These are phyloP conservation scores for Breynia disticha DNA, from an alignment of 441 rosid species.

Conservation along the genomic window DNA sequence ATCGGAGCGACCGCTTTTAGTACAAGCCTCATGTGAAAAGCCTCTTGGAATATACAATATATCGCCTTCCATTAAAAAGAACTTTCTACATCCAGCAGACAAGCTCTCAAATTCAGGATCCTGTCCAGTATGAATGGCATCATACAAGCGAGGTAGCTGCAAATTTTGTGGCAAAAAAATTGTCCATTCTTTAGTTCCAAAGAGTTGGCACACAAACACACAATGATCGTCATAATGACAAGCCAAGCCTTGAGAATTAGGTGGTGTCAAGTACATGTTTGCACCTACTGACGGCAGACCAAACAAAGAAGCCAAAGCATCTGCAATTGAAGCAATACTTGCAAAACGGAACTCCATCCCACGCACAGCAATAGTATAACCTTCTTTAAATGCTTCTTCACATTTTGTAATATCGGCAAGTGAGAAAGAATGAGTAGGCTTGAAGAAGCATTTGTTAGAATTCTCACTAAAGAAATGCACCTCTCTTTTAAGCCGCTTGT, in stretches of 20 bases:
- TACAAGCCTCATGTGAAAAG: constrained; percentile 45
- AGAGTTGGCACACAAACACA: constrained; percentile 53
- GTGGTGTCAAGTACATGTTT: constrained; percentile 55
- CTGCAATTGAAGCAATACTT: constrained; percentile 34
- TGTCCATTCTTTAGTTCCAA: constrained; percentile 47
- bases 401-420: constrained; percentile 33
- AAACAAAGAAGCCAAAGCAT: constrained; percentile 47
- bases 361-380: constrained; percentile 50
- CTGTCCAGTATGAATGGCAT: constrained; percentile 23
- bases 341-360: constrained; percentile 48
- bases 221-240: constrained; percentile 52
- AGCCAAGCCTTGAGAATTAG: constrained; percentile 55
- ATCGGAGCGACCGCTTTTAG: constrained; percentile 14
- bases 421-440: constrained; percentile 21
- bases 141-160: constrained; percentile 46
- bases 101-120: constrained; percentile 16
- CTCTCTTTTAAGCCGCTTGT: constrained; percentile 32
- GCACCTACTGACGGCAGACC: constrained; percentile 68
- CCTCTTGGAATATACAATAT: constrained; percentile 62
- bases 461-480: constrained; percentile 32
- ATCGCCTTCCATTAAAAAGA: constrained; percentile 45
- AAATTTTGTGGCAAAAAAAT: constrained; percentile 26
- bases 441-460: constrained; percentile 15
- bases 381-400: constrained; percentile 42
- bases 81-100: constrained; percentile 16